These are phyloP conservation scores for Aspergillus hiratsukae DNA, from an alignment of 2,329 filamentous ascomycete species.

Conservation along the genomic window DNA sequence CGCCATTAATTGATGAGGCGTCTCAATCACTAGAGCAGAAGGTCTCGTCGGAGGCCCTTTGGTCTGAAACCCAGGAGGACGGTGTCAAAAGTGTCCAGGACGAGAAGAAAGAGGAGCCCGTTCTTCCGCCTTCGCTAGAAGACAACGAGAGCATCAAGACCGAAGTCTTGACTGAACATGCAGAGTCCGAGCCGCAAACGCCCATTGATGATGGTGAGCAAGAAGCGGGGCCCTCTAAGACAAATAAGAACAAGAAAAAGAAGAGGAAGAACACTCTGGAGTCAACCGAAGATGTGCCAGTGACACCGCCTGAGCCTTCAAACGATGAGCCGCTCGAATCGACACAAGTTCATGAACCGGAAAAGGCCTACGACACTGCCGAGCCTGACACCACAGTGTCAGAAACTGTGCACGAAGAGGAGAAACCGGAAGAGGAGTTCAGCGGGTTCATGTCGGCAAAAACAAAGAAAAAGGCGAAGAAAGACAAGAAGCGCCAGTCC, in stretches of 20 bases:
- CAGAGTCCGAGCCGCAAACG: constrained; percentile 3
- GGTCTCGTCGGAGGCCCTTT: neutral
- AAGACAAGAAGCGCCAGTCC: constrained; percentile 38
- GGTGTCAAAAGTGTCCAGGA: neutral
- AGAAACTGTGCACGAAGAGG: neutral
- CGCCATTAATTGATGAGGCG: neutral
- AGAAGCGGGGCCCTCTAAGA: constrained; percentile 10
- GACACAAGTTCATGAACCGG: neutral
- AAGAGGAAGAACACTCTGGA: constrained; percentile 30
- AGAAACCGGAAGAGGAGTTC: constrained; percentile 16
- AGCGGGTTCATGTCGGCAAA: constrained; percentile 31
- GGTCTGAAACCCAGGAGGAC: neutral
- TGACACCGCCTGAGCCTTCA: constrained; percentile 8
- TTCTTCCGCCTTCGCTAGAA: neutral
- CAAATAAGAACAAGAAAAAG: constrained; percentile 35
- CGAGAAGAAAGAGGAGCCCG: neutral
- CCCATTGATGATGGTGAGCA: constrained; percentile 7
- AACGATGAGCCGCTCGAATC: neutral
- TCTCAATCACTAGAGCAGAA: neutral
- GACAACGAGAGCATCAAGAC: neutral
- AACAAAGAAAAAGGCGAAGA: constrained; percentile 46
- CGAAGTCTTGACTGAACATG: neutral
- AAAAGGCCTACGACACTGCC: neutral
- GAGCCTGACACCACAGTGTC: constrained; percentile 12
- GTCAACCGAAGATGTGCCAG: constrained; percentile 16